Evolutionary conservation across 2,329 filamentous ascomycete genomes (phyloP), one percentile per base, ranked within the genome.

Genomic region (Alternaria novae-zelandiae): DNA sequence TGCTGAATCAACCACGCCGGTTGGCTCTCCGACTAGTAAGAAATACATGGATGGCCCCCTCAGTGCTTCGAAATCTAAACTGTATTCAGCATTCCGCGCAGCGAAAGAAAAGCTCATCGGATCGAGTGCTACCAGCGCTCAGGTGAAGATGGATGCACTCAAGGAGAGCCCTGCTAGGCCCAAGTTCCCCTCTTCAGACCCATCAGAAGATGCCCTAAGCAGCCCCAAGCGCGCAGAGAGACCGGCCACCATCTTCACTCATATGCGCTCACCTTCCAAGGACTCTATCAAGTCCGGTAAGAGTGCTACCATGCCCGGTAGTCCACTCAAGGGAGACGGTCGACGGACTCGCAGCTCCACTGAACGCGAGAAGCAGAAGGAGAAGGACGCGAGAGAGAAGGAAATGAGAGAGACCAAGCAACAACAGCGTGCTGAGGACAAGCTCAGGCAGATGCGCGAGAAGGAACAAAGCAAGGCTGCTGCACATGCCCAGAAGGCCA

Each of bases 21-120:
- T 81, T 51, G 86, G 84, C 28, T 89, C 88, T 23, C 88, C 88
- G 26, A 71, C 70, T 70, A 73, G 73, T 60, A 83, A 80, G 73
- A 86, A 78, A 82, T 86, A 78, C 82, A 86, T 67, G 78, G 94
- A 96, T 69, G 95, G 91, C 62, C 93, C 93, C 6, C 81, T 97
- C 63, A 97, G 94, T 79, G 93, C 96, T 55, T 94, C 96, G 26
- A 98, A 97, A 82, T 93, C 92, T 74, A 96, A 94, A 77, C 85
- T 98, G 51, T 96, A 95, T 50, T 97, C 94, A 10, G 94, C 97
- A 63, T 84, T 97, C 71, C 94, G 94, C 80, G 92, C 90, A 59
- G 96, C 94, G 5, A 95, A 92, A 78, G 92, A 91, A 13, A 87
- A 97, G 53, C 90, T 97, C 66, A 93, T 91, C 17, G 96, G 91